Percentiles rank a stretch among this genome's conserved stretches.
phyloP scores from a whole-genome alignment of 1,139 yeast species.

The Debaryomyces sp. region DNA sequence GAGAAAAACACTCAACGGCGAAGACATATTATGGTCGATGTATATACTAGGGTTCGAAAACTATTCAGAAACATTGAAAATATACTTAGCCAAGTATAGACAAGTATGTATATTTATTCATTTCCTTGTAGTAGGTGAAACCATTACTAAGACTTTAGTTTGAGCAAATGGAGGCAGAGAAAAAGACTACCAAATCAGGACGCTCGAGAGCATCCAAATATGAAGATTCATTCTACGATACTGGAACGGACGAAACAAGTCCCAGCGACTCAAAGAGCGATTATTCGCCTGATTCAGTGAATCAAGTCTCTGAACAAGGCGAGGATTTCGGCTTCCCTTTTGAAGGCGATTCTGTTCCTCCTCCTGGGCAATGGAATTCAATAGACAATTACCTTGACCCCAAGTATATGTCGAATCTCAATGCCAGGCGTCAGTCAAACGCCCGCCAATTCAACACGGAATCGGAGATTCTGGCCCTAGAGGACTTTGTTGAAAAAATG shows the following conservation, averaged over 20 bases:
- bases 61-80: slow-evolving; percentile 78
- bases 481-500: neutral
- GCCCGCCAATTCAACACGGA: slow-evolving; percentile 1
- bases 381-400: slow-evolving; percentile 1
- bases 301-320: neutral
- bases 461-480: slow-evolving; percentile 1
- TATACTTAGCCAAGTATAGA: slow-evolving; percentile 77
- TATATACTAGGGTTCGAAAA: slow-evolving; percentile 75
- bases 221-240: slow-evolving; percentile 1
- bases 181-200: slow-evolving; percentile 21
- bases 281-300: slow-evolving; percentile 2
- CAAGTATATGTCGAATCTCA: neutral
- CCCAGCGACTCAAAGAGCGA: slow-evolving; percentile 2
- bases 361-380: neutral
- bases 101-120: slow-evolving; percentile 30
- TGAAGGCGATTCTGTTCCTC: slow-evolving; percentile 1
- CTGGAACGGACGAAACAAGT: slow-evolving; percentile 10
- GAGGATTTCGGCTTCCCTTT: slow-evolving; percentile 4
- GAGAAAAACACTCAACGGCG: slow-evolving; percentile 82
- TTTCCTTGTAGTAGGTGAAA: slow-evolving; percentile 12
- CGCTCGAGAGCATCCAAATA: neutral
- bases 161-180: slow-evolving; percentile 27
- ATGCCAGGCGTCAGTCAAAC: neutral
- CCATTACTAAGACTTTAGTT: slow-evolving; percentile 21
- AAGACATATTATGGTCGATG: slow-evolving; percentile 70